Conservation (phyloP, 169 alveolate species). For the Cryptosporidium xiaoi region DNA sequence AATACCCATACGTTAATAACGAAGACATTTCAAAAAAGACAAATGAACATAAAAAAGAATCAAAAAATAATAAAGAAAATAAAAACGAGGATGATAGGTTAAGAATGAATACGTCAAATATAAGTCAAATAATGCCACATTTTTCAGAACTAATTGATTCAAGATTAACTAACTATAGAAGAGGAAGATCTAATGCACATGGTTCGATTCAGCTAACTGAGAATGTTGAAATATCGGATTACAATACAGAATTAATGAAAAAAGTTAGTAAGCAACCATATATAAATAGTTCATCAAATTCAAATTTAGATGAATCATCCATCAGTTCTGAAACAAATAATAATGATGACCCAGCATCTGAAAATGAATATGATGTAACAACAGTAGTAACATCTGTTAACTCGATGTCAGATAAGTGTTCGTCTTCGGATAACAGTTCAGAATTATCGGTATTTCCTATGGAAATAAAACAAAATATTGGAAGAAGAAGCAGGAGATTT, state of each 20-base stretch:
- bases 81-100: neutral
- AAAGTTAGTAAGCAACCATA: neutral
- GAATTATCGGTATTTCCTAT: conserved; percentile 55
- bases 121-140: conserved; percentile 1
- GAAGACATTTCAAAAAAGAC: too few relatives aligned
- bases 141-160: conserved; percentile 42
- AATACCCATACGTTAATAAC: too few relatives aligned
- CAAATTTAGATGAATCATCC: neutral
- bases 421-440: conserved; percentile 10
- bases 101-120: neutral
- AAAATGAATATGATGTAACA: neutral
- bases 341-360: neutral
- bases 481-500: conserved; percentile 61
- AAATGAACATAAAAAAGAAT: too few relatives aligned
- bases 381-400: conserved; percentile 2
- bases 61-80: too few relatives aligned
- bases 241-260: conserved; percentile 39
- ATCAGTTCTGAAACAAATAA: neutral
- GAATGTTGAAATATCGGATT: conserved; percentile 55
- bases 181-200: conserved; percentile 63
- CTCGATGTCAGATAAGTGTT: neutral
- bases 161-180: conserved; percentile 23
- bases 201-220: conserved; percentile 60
- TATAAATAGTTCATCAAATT: conserved; percentile 24
- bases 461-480: conserved; percentile 65